Evolutionary conservation across 2,329 filamentous ascomycete genomes (phyloP).

Genomic region (Podosphaera xanthii): DNA sequence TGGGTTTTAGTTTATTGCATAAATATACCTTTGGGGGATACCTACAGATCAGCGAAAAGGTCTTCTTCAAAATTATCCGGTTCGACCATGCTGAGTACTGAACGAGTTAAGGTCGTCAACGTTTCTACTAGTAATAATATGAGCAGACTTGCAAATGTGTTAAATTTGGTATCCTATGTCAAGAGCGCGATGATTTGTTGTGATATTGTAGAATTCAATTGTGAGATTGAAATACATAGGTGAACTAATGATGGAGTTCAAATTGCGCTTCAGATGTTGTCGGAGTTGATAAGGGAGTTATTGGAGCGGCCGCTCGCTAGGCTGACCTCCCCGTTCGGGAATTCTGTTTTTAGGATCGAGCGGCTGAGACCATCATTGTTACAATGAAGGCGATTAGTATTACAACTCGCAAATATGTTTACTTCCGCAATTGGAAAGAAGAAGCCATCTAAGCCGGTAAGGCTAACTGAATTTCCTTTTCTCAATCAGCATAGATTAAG

Average conservation of each 20-base stretch:
- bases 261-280: neutral
- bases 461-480: conserved; percentile 10
- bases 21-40: conserved; percentile 9
- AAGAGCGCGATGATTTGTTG: neutral
- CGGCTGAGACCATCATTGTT: neutral
- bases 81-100: conserved; percentile 43
- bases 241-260: neutral
- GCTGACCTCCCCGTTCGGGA: neutral
- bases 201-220: neutral
- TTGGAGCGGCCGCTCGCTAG: conserved; percentile 1
- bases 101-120: neutral
- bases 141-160: neutral
- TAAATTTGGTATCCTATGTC: neutral
- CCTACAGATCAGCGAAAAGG: conserved; percentile 87
- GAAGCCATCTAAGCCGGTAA: conserved; percentile 51
- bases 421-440: conserved; percentile 40
- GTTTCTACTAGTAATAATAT: neutral
- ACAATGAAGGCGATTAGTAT: neutral
- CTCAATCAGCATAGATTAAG: neutral
- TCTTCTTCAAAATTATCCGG: conserved; percentile 72
- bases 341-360: neutral
- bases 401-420: conserved; percentile 26
- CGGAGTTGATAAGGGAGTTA: neutral
- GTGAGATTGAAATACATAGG: neutral
- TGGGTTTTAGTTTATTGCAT: neutral